Evolutionary conservation across 129 eudicot genomes (phyloP).

Genomic region (Erigeron canadensis): DNA sequence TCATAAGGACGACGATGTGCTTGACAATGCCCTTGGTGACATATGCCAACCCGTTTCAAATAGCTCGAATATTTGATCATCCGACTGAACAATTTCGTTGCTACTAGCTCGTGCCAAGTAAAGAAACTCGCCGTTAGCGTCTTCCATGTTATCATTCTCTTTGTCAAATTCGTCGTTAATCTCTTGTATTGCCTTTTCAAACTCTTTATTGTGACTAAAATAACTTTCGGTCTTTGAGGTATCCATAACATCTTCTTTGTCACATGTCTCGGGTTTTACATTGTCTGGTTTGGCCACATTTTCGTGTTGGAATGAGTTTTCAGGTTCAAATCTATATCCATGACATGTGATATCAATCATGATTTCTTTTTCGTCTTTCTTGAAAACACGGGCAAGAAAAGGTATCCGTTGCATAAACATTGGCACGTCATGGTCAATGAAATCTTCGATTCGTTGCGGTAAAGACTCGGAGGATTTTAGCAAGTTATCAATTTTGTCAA

Average conservation of each 20-base stretch:
- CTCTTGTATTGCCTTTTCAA: constrained; percentile 22
- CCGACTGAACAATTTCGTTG: constrained; percentile 11
- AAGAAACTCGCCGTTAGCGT: background rate
- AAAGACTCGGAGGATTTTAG: constrained; percentile 36
- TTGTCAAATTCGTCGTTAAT: constrained; percentile 4
- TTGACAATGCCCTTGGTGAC: constrained; percentile 32
- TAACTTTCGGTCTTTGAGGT: background rate
- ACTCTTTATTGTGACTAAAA: constrained; percentile 22
- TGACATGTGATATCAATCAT: constrained; percentile 44
- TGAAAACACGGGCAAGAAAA: constrained; percentile 42
- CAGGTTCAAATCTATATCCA: constrained; percentile 24
- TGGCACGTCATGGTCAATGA: constrained; percentile 32
- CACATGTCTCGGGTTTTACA: constrained; percentile 2
- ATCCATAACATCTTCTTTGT: background rate
- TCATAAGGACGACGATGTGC: constrained; percentile 9
- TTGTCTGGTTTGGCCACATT: background rate
- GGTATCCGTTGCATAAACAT: constrained; percentile 38
- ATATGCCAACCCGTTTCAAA: constrained; percentile 51
- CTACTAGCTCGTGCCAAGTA: constrained; percentile 9
- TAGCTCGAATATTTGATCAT: constrained; percentile 47
- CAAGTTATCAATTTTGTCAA: constrained; percentile 45
- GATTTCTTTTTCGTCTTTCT: constrained; percentile 56
- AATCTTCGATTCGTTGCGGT: constrained; percentile 47
- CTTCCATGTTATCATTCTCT: constrained; percentile 29
- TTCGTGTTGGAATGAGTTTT: constrained; percentile 15